These are phyloP conservation scores for Aegilops sharonensis DNA, from an alignment of 176 grass and related monocot species.

Conservation along the genomic window DNA sequence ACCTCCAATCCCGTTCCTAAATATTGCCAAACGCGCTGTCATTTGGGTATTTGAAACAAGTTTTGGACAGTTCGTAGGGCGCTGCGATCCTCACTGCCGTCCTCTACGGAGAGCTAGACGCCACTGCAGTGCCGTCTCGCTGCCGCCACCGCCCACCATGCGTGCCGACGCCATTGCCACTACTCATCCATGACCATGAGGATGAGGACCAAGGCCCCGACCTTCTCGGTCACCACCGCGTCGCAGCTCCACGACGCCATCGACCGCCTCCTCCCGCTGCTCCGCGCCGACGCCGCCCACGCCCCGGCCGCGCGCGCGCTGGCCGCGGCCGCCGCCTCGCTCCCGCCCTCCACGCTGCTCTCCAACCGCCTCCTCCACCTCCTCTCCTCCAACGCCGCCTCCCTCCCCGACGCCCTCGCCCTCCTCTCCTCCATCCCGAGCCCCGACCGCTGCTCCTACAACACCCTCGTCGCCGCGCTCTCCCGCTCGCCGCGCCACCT, in stretches of 20 bases:
- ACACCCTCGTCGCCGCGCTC: conserved; percentile 68
- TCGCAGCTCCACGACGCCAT: conserved; percentile 56
- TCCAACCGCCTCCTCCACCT: conserved; percentile 75
- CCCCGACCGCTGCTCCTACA: conserved; percentile 69
- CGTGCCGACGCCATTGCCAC: neutral
- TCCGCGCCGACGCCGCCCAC: conserved; percentile 38
- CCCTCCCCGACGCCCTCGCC: conserved; percentile 48
- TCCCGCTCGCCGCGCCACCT: conserved; percentile 49
- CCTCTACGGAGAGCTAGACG: neutral
- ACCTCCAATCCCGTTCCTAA: no score
- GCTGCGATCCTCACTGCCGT: no score
- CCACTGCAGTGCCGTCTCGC: no score
- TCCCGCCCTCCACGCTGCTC: conserved; percentile 37
- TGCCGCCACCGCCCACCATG: conserved; percentile 1
- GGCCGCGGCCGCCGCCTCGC: conserved; percentile 36
- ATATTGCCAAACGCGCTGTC: no score
- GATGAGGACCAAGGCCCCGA: conserved; percentile 24
- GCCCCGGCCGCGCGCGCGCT: conserved; percentile 45
- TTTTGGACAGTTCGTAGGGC: no score
- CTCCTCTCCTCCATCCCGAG: conserved; percentile 48
- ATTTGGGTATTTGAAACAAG: no score
- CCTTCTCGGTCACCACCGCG: conserved; percentile 45
- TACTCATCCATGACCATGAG: neutral
- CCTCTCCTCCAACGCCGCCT: conserved; percentile 42
- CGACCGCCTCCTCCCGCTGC: conserved; percentile 51